Base-by-base conservation (phyloP, 2,329 filamentous ascomycete species). In the Paracoccidioides lutzii region DNA sequence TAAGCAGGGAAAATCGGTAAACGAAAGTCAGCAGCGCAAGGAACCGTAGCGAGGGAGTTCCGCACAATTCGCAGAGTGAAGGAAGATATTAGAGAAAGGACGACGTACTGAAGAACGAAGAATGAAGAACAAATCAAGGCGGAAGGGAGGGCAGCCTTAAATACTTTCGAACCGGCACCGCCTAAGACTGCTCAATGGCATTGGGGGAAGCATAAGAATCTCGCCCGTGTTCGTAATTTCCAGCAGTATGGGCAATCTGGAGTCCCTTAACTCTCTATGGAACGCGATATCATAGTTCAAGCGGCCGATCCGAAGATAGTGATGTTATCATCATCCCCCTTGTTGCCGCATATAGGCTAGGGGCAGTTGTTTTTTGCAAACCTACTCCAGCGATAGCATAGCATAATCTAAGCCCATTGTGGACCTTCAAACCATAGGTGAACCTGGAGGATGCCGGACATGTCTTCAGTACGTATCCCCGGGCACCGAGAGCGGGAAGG, bases 1-100 rank as follows among this genome's bases (percentile, higher is more conserved):
- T 48, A 50, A 10, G 54, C 28, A 42, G 46, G 44, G 41, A 51
- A 46, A 57, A 54, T 50, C 60, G 64, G 57, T 60, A 69, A 66
- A 61, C 59, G 61, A 65, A 55, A 58, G 63, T 53, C 57, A 58
- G 62, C 49, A 57, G 61, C 57, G 59, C 53, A 43, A 65, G 65
- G 69, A 74, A 75, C 73, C 71, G 67, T 74, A 76, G 67, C 73
- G 72, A 76, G 68, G 64, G 73, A 75, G 72, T 71, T 71, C 70
- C 68, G 59, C 42, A 52, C 14, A 55, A 22, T 35, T 45, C 30
- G 14, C 32, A 30, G 28, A 49, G 35, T 33, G 28, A 12, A n/a
- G 32, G 7, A 49, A 49, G 5, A 33, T 3, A 49, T n/a, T 12
- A 14, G 30, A 35, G 14, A 37, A 44, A 44, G 15, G 6, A 22